A percentile compares a stretch with the other conserved stretches of the same genome.
Evolutionary conservation across 768 basidiomycete genomes (phyloP).

Genomic region (Auriscalpium microsporum): DNA sequence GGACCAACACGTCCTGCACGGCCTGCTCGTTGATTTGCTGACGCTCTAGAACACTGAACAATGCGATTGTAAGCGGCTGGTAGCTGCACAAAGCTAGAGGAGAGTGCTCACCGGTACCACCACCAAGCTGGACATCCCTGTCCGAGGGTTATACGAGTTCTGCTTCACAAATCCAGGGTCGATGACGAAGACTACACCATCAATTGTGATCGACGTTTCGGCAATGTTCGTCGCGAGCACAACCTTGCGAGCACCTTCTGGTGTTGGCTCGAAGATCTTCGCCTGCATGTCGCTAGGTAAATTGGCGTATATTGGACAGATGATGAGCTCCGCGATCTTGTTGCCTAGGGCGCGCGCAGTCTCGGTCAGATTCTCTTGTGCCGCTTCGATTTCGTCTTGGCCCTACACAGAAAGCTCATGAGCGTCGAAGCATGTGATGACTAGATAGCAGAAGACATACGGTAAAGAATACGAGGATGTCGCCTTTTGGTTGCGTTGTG

Average conservation of each 20-base stretch:
- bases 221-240: conserved; percentile 98
- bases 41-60: conserved; percentile 84
- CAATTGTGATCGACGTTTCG: conserved; percentile 99
- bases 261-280: conserved; percentile 98
- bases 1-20: conserved; percentile 97
- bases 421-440: background rate
- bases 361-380: conserved; percentile 92
- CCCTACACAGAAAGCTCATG: conserved; percentile 42
- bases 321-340: conserved; percentile 88
- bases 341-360: conserved; percentile 92
- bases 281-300: conserved; percentile 99
- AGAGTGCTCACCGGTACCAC: conserved; percentile 77
- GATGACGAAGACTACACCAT: conserved; percentile 98
- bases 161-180: conserved; percentile 99
- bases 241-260: conserved; percentile 92
- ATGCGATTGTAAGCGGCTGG: background rate
- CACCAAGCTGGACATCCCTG: conserved; percentile 94
- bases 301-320: conserved; percentile 98
- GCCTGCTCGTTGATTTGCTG: conserved; percentile 94
- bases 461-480: conserved; percentile 95
- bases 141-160: conserved; percentile 96
- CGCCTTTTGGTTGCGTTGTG: conserved; percentile 95
- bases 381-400: conserved; percentile 98
- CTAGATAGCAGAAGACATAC: conserved; percentile 33
- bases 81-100: background rate